Evolutionary conservation across 306 rosid species (phyloP), one percentile per base, ranked within the genome.

Genomic region (Dalbergia cochinchinensis): DNA sequence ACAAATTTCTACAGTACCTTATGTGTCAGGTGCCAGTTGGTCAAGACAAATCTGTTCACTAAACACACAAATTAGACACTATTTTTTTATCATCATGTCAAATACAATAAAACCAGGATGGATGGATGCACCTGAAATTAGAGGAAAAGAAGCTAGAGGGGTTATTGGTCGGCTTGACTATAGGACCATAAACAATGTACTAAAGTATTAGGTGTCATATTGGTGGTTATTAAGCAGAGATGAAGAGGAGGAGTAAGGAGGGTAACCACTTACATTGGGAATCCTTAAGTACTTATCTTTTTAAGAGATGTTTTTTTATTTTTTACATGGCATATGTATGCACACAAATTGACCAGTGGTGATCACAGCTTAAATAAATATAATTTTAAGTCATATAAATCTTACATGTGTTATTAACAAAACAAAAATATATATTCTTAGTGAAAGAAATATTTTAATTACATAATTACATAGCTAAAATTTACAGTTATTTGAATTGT

Each of bases 101-200:
- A 59, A 67, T 65, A 67, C 62, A 65, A 66, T 77, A 59, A 39
- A 77, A 19, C 55, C 55, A 26, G 31, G 31, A 26, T 26, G 58
- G 12, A 79, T 50, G 60, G 60, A 77, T 41, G 10, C 35, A 37
- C 55, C 3, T 48, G 31, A 73, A 74, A 34, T 18, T 41, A 33
- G 35, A 9, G 15, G 51, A 11, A 42, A 42, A 34, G 58, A 22
- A 44, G 13, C 61, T 5, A 37, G 74, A 33, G 22, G 64, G 57
- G 69, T 55, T 58, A 78, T 82, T 78, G 81, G 83, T 68, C 73
- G 85, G 90, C 90, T 88, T 85, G 91, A 85, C 87, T 76, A 72
- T 62, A 71, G 71, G 69, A 69, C 1, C 72, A 39, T 39, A 71
- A 70, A 86, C 47, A 85, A 86, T 47, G 59, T 73, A 26, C 31